Percentiles rank a stretch among this genome's conserved stretches.
These are phyloP conservation scores for Ophiosphaerella herpotricha DNA, from an alignment of 2,329 filamentous ascomycete genomes.

Conservation along the genomic window DNA sequence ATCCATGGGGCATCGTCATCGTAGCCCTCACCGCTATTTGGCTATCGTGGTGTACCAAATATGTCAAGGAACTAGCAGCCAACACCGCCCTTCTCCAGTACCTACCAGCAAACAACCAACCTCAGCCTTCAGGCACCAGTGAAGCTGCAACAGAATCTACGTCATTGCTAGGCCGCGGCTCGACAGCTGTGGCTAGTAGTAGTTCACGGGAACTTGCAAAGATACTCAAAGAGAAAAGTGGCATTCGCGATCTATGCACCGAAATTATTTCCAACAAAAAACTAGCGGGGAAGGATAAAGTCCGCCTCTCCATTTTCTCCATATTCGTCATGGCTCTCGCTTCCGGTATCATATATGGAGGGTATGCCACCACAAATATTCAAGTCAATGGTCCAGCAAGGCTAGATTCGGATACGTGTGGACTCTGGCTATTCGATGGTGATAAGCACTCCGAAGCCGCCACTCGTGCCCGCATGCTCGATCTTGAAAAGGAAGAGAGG, in stretches of 20 bases:
- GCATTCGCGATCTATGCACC: neutral
- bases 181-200: neutral
- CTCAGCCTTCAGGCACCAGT: neutral
- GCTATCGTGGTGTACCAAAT: conserved; percentile 3
- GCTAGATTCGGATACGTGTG: neutral
- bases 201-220: neutral
- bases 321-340: neutral
- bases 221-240: neutral
- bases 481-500: conserved; percentile 5
- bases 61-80: neutral
- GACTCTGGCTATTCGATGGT: conserved; percentile 2
- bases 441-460: neutral
- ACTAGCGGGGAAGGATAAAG: neutral
- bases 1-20: conserved; percentile 1
- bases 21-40: neutral
- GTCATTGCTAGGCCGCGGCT: neutral
- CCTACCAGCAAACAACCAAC: neutral
- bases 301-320: neutral
- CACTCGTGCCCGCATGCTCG: neutral
- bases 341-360: neutral
- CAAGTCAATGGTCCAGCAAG: neutral
- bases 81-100: neutral
- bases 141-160: neutral
- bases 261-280: neutral
- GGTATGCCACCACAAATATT: neutral